Evolutionary conservation across 768 basidiomycete genomes (phyloP).

Genomic region (Pilatotrama ljubarskyi): DNA sequence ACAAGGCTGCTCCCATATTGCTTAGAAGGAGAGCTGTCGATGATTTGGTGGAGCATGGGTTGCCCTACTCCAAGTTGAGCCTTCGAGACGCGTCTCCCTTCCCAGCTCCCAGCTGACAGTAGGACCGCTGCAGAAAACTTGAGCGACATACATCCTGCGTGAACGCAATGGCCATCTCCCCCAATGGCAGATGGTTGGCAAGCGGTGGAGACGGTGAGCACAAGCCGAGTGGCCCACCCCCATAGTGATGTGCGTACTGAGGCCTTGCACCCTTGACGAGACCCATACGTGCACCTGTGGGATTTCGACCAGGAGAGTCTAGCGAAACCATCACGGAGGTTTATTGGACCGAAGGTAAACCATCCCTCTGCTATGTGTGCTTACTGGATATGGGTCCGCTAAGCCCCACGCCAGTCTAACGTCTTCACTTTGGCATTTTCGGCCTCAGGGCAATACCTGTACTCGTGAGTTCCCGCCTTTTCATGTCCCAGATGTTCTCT

Average conservation of each 20-base stretch:
- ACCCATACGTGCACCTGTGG: slow-evolving; percentile 36
- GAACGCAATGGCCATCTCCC: slow-evolving; percentile 39
- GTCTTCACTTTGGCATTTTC: slow-evolving; percentile 75
- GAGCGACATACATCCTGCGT: slow-evolving; percentile 38
- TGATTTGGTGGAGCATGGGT: slow-evolving; percentile 13
- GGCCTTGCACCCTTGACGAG: slow-evolving; percentile 20
- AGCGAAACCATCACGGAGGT: slow-evolving; percentile 27
- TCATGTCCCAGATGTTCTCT: no score
- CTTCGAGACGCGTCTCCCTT: neutral
- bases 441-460: slow-evolving; percentile 59
- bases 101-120: neutral
- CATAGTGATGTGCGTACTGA: neutral
- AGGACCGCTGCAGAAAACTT: slow-evolving; percentile 31
- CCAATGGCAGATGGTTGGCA: slow-evolving; percentile 39
- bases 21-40: slow-evolving; percentile 4
- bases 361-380: neutral
- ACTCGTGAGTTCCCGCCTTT: slow-evolving; percentile 72
- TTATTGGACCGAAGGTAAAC: slow-evolving; percentile 32
- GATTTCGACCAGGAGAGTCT: slow-evolving; percentile 37
- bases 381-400: neutral
- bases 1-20: neutral
- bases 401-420: slow-evolving; percentile 49
- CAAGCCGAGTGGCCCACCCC: neutral
- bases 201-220: slow-evolving; percentile 39
- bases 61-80: slow-evolving; percentile 30